These are phyloP conservation scores for Candida ponderosae DNA, from an alignment of 805 yeast species.

Conservation along the genomic window DNA sequence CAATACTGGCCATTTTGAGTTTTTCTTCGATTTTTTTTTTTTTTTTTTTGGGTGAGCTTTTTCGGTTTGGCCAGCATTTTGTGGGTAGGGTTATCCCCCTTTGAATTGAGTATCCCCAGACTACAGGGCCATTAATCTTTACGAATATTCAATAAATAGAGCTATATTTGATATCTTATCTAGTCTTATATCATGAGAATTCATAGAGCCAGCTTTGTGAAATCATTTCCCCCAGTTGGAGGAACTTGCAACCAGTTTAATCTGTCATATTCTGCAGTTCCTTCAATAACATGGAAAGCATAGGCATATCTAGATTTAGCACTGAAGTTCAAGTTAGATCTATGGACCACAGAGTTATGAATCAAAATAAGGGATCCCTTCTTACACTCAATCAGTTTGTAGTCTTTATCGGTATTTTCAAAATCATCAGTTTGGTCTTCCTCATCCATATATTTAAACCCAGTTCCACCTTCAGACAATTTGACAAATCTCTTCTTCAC, in stretches of 20 bases:
- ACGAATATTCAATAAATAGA: too few species aligned
- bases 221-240: constrained; percentile 54
- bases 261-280: constrained; percentile 49
- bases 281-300: constrained; percentile 76
- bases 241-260: constrained; percentile 78
- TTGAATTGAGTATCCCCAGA: too few species aligned
- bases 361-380: constrained; percentile 69
- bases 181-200: too few species aligned
- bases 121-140: too few species aligned
- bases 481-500: constrained; percentile 59
- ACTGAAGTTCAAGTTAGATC: constrained; percentile 54
- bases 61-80: too few species aligned
- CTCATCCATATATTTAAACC: constrained; percentile 33
- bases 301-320: constrained; percentile 60
- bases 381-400: constrained; percentile 48
- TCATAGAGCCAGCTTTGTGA: constrained; percentile 33
- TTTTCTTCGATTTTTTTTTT: too few species aligned
- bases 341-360: constrained; percentile 65
- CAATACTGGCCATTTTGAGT: too few species aligned
- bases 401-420: constrained; percentile 27
- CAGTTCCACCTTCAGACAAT: constrained; percentile 46
- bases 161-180: too few species aligned
- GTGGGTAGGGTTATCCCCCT: too few species aligned
- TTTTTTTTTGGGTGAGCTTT: too few species aligned
- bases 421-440: constrained; percentile 15